These are phyloP conservation scores for Aureobasidium namibiae DNA, from an alignment of 2,329 filamentous ascomycete genomes.

Conservation along the genomic window DNA sequence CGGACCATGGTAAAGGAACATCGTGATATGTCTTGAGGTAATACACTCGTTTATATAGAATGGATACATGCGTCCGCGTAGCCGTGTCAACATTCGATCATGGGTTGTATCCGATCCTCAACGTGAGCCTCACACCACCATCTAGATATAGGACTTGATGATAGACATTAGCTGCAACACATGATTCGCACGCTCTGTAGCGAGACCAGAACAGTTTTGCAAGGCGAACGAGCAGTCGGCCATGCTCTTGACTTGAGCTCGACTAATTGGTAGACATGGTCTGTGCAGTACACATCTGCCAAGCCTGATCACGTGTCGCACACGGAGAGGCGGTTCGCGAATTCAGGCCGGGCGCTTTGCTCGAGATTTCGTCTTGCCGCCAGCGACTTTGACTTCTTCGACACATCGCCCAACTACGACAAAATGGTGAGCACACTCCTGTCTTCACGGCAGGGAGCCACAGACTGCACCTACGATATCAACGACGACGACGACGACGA, in stretches of 20 bases:
- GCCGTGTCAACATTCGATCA: too few relatives aligned
- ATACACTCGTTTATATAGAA: background rate
- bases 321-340: background rate
- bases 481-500: constrained; percentile 1
- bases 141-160: background rate
- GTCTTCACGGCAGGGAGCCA: background rate
- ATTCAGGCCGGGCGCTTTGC: background rate
- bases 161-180: background rate
- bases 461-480: background rate
- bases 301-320: background rate
- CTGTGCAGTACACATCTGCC: background rate
- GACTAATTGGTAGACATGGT: too few relatives aligned
- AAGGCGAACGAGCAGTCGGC: too few relatives aligned
- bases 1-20: background rate
- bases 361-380: background rate
- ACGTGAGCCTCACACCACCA: background rate
- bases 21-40: background rate
- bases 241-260: too few relatives aligned
- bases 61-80: background rate
- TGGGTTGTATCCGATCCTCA: background rate
- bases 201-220: too few relatives aligned
- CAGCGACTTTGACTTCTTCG: constrained; percentile 8
- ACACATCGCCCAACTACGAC: constrained; percentile 13
- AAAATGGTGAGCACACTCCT: constrained; percentile 11
- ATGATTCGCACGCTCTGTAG: background rate